Percentiles rank a stretch among this genome's conserved stretches.
Conservation (phyloP, 306 rosid species). For the Oxytropis ochrocephala region DNA sequence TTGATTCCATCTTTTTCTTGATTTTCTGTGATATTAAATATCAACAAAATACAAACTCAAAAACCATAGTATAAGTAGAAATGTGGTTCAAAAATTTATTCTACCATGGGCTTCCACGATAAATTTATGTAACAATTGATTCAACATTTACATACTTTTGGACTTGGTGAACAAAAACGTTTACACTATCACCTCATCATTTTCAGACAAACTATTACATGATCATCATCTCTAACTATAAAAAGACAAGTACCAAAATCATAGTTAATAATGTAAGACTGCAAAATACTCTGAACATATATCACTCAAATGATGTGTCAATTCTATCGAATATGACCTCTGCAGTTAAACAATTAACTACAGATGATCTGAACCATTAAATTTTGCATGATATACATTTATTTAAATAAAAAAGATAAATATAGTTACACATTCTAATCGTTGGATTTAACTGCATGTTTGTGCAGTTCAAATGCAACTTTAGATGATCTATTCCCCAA, state of each 20-base stretch:
- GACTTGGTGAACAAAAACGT: background rate
- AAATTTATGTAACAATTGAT: background rate
- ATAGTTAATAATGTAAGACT: background rate
- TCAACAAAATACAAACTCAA: constrained; percentile 6
- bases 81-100: background rate
- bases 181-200: background rate
- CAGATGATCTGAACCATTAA: background rate
- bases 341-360: background rate
- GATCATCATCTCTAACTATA: background rate
- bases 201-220: background rate
- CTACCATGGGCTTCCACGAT: background rate
- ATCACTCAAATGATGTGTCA: constrained; percentile 1
- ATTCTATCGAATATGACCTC: background rate
- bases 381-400: background rate
- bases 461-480: background rate
- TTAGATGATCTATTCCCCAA: background rate
- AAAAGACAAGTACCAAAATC: constrained; percentile 1
- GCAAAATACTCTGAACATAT: background rate
- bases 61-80: background rate
- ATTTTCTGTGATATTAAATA: constrained; percentile 40
- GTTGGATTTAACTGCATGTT: background rate
- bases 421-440: background rate
- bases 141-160: background rate
- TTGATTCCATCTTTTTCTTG: constrained; percentile 79
- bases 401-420: background rate